These are phyloP conservation scores for Pinus tabuliformis DNA, from an alignment of 75 land plant species.

Conservation along the genomic window DNA sequence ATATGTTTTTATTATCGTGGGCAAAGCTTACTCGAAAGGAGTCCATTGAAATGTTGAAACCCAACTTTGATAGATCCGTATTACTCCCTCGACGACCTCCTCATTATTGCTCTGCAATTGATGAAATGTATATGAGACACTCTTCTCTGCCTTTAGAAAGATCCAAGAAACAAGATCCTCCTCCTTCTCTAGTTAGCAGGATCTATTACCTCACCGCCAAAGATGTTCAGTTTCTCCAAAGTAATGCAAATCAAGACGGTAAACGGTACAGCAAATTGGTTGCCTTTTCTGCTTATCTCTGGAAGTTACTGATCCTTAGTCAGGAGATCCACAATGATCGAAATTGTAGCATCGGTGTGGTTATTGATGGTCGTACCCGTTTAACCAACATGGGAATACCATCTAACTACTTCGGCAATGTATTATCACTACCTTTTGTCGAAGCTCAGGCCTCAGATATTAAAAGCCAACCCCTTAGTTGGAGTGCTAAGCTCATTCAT, in stretches of 20 bases:
- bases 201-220: slow-evolving; percentile 29
- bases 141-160: too few relatives aligned
- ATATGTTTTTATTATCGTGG: slow-evolving; percentile 51
- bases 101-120: background rate
- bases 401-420: slow-evolving; percentile 42
- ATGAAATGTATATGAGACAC: background rate
- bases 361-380: slow-evolving; percentile 41
- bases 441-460: slow-evolving; percentile 6
- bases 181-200: slow-evolving; percentile 20
- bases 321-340: background rate
- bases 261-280: slow-evolving; percentile 28
- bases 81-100: slow-evolving; percentile 23
- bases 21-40: slow-evolving; percentile 25
- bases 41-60: background rate
- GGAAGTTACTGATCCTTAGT: slow-evolving; percentile 16
- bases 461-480: slow-evolving; percentile 7
- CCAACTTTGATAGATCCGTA: slow-evolving; percentile 29
- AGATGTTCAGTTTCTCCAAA: slow-evolving; percentile 18
- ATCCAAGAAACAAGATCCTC: slow-evolving; percentile 7
- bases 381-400: background rate
- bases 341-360: slow-evolving; percentile 30
- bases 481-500: slow-evolving; percentile 34
- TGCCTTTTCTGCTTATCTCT: slow-evolving; percentile 35
- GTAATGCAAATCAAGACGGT: background rate
- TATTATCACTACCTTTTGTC: slow-evolving; percentile 32